phyloP scores from a whole-genome alignment of 768 basidiomycete genomes.

The Agaricus bisporus region DNA sequence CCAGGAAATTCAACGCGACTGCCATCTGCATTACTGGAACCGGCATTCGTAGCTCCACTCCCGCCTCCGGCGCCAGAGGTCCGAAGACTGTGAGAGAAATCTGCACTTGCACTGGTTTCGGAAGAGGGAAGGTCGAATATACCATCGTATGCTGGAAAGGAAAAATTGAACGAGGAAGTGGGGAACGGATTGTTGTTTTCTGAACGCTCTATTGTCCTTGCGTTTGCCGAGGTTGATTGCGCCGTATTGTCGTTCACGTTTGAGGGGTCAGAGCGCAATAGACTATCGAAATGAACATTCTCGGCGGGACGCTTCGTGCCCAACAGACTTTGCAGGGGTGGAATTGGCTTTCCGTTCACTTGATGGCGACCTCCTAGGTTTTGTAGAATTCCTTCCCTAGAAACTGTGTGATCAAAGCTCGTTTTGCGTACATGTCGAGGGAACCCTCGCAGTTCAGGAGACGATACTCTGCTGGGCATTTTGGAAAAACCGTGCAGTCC shows the following conservation, averaged over 20 bases:
- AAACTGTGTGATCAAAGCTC: constrained; percentile 90
- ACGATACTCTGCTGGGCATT: constrained; percentile 23
- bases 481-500: constrained; percentile 57
- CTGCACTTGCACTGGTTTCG: constrained; percentile 16
- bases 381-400: constrained; percentile 40
- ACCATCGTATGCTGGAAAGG: constrained; percentile 59
- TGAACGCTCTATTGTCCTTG: constrained; percentile 30
- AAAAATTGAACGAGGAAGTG: constrained; percentile 65
- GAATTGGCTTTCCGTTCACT: constrained; percentile 70
- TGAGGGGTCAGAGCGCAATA: constrained; percentile 74
- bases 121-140: constrained; percentile 47
- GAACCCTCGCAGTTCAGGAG: constrained; percentile 43
- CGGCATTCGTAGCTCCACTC: constrained; percentile 3
- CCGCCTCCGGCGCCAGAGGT: constrained; percentile 9
- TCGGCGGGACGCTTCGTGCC: constrained; percentile 80
- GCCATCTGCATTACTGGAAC: background rate
- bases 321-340: constrained; percentile 49
- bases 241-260: constrained; percentile 33
- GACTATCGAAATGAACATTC: constrained; percentile 72
- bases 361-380: constrained; percentile 55
- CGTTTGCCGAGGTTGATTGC: constrained; percentile 21
- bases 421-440: constrained; percentile 89
- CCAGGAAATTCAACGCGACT: background rate
- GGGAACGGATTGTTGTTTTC: constrained; percentile 50
- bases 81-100: constrained; percentile 12